Conservation (phyloP, 208 protist species). For the Acanthamoeba lenticulata region DNA sequence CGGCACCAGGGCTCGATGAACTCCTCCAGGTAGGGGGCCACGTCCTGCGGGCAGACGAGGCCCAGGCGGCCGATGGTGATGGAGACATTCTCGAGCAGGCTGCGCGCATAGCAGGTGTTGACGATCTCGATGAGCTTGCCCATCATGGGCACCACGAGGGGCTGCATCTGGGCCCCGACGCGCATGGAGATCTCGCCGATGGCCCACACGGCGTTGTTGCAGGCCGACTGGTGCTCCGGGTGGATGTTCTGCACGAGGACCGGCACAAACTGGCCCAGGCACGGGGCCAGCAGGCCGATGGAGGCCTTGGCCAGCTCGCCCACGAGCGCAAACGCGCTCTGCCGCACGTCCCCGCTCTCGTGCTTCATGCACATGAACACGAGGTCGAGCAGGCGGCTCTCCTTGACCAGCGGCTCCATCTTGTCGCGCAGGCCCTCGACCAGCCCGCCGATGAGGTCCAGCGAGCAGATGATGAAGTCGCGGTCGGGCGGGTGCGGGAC, state of each 20-base stretch:
- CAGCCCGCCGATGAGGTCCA: conserved; percentile 88
- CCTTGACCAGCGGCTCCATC: conserved; percentile 80
- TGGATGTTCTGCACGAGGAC: conserved; percentile 81
- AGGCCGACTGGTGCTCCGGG: conserved; percentile 84
- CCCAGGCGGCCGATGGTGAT: conserved; percentile 88
- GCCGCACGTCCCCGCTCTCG: conserved; percentile 80
- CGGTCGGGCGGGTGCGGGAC: conserved; percentile 69
- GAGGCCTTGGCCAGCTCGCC: conserved; percentile 87
- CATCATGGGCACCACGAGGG: conserved; percentile 75
- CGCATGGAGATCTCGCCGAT: conserved; percentile 87
- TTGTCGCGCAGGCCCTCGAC: conserved; percentile 81
- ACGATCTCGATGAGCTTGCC: conserved; percentile 83
- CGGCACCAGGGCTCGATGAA: conserved; percentile 86
- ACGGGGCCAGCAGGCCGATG: conserved; percentile 73
- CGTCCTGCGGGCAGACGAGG: conserved; percentile 75
- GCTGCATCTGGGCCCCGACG: conserved; percentile 73
- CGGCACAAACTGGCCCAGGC: conserved; percentile 80
- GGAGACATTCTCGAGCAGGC: conserved; percentile 86
- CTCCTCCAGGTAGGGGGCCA: conserved; percentile 76
- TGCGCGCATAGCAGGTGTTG: conserved; percentile 63
- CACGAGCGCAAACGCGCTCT: conserved; percentile 88
- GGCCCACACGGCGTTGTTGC: conserved; percentile 91
- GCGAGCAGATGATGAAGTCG: conserved; percentile 87
- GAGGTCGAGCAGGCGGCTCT: conserved; percentile 76
- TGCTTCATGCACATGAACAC: conserved; percentile 83